phyloP scores from a whole-genome alignment of 441 rosid species.

The Hypseocharis bilobata region DNA sequence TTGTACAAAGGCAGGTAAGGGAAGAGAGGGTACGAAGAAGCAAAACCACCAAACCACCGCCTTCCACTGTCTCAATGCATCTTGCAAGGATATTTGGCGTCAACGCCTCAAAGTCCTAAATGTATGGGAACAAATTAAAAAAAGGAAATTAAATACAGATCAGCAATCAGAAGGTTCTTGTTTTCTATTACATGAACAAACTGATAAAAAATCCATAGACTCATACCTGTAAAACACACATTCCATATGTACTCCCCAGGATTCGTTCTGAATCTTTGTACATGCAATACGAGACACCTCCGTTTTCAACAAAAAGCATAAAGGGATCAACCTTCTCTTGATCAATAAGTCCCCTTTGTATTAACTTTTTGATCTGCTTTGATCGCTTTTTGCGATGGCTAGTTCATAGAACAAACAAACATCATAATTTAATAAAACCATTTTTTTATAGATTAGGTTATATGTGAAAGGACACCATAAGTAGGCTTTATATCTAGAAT shows the following conservation, averaged over 20 bases:
- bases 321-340: slow-evolving; percentile 92
- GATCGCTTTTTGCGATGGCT: slow-evolving; percentile 88
- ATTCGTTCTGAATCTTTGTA: slow-evolving; percentile 83
- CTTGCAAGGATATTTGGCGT: slow-evolving; percentile 94
- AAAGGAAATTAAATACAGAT: background rate
- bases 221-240: slow-evolving; percentile 82
- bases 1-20: slow-evolving; percentile 74
- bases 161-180: too few relatives aligned
- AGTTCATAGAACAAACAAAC: slow-evolving; percentile 15
- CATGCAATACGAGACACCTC: slow-evolving; percentile 68
- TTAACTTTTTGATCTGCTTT: slow-evolving; percentile 70
- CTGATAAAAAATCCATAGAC: slow-evolving; percentile 4
- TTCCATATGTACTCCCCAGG: slow-evolving; percentile 90
- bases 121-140: slow-evolving; percentile 11
- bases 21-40: slow-evolving; percentile 73
- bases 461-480: too few relatives aligned
- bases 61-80: slow-evolving; percentile 96
- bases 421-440: background rate
- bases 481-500: too few relatives aligned
- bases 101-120: slow-evolving; percentile 91
- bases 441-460: too few relatives aligned
- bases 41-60: slow-evolving; percentile 80
- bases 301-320: slow-evolving; percentile 76
- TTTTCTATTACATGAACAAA: too few relatives aligned
- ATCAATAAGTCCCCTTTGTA: slow-evolving; percentile 83